A percentile compares a stretch with the other conserved stretches of the same genome.
Evolutionary conservation across 441 rosid genomes (phyloP).

Genomic region (Manihot esculenta): DNA sequence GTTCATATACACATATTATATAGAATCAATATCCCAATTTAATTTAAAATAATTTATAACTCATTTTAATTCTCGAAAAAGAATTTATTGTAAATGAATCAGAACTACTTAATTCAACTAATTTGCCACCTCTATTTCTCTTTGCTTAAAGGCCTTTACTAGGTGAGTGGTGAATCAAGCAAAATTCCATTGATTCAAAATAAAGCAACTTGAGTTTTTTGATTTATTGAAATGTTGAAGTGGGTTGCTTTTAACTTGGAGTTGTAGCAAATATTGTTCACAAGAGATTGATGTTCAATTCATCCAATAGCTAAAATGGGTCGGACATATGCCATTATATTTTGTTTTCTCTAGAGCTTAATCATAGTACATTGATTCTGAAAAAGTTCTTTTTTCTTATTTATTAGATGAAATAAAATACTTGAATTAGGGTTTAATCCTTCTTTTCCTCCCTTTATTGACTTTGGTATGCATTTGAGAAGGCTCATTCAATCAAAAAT

Average conservation of each 20-base stretch:
- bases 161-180: too few species aligned
- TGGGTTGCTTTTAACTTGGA: slow-evolving; percentile 6
- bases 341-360: slow-evolving; percentile 16
- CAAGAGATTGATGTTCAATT: background rate
- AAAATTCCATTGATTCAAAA: background rate
- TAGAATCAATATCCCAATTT: too few species aligned
- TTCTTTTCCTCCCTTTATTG: background rate
- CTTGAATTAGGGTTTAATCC: background rate
- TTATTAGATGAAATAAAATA: background rate
- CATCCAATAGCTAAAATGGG: slow-evolving; percentile 22
- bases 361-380: slow-evolving; percentile 9
- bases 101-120: too few species aligned
- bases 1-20: too few species aligned
- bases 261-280: background rate
- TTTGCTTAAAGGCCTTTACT: background rate
- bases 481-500: background rate
- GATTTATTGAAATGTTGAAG: slow-evolving; percentile 10
- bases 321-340: slow-evolving; percentile 16
- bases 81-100: too few species aligned
- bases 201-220: background rate
- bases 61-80: too few species aligned
- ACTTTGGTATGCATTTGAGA: background rate
- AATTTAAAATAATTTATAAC: too few species aligned
- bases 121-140: background rate
- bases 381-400: background rate